Conservation (phyloP, 306 rosid species). For the Ormosia semicastrata region DNA sequence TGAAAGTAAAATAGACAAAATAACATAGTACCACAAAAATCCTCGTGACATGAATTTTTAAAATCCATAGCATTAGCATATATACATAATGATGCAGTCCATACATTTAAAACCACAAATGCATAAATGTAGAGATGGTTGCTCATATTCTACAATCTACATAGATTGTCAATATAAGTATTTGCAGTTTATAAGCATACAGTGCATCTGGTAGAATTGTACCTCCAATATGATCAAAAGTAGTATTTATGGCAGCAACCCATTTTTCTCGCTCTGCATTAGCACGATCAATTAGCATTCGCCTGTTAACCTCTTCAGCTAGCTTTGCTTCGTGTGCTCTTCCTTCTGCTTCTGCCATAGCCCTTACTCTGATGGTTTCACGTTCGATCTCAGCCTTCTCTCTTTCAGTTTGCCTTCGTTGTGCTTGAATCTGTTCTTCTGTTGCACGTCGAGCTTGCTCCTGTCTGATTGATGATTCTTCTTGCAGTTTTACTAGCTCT, state of each 20-base stretch:
- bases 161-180: not conserved
- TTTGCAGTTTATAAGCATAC: not conserved
- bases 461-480: constrained; percentile 87
- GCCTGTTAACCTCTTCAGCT: constrained; percentile 86
- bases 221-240: constrained; percentile 99
- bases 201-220: constrained; percentile 13
- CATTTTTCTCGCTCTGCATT: constrained; percentile 96
- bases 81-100: not conserved
- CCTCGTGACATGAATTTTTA: not conserved
- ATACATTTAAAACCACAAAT: not conserved
- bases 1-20: constrained; percentile 10
- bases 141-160: not conserved
- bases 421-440: constrained; percentile 95
- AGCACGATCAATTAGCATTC: constrained; percentile 76
- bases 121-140: not conserved
- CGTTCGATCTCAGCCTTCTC: constrained; percentile 97
- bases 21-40: not conserved
- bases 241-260: constrained; percentile 93
- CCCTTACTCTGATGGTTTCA: constrained; percentile 83
- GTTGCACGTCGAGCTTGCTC: constrained; percentile 93
- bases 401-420: constrained; percentile 81
- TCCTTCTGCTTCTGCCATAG: constrained; percentile 96
- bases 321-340: constrained; percentile 90
- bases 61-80: not conserved
- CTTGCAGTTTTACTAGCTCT: constrained; percentile 92